Evolutionary conservation across 1,284 basidiomycete species (phyloP).

Genomic region (Boletus mariae): DNA sequence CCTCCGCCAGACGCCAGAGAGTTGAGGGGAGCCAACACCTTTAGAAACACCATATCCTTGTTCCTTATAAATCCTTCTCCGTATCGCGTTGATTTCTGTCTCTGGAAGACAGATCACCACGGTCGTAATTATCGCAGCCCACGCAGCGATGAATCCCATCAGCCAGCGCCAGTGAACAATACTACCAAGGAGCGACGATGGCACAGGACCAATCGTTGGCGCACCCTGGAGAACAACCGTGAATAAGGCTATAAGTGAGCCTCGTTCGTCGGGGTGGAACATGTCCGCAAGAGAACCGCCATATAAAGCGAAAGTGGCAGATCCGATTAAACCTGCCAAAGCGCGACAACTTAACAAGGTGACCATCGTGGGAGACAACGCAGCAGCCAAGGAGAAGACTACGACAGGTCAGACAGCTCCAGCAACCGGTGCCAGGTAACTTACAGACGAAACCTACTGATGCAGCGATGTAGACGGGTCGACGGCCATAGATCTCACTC

Average conservation of each 20-base stretch:
- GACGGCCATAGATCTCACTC: conserved; percentile 26
- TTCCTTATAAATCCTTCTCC: conserved; percentile 13
- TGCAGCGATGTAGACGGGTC: conserved; percentile 21
- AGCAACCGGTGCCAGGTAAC: neutral
- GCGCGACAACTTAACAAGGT: conserved; percentile 19
- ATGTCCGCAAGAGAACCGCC: conserved; percentile 29
- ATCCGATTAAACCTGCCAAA: conserved; percentile 25
- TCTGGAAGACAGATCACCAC: conserved; percentile 19
- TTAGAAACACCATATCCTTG: neutral
- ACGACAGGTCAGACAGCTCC: conserved; percentile 1
- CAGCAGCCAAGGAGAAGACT: conserved; percentile 22
- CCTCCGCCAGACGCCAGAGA: conserved; percentile 13
- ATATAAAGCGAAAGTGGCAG: conserved; percentile 27
- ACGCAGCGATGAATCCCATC: conserved; percentile 24
- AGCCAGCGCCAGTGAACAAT: conserved; percentile 24
- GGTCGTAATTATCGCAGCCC: conserved; percentile 19
- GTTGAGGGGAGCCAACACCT: neutral
- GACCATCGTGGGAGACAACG: conserved; percentile 19
- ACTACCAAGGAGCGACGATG: conserved; percentile 22
- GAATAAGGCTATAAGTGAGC: conserved; percentile 26
- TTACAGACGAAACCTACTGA: conserved; percentile 24
- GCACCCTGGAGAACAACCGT: conserved; percentile 29
- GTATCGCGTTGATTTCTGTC: conserved; percentile 23
- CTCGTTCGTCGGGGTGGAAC: conserved; percentile 28
- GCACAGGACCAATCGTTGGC: conserved; percentile 28